Conservation (phyloP, 495 filamentous ascomycete species). For the Aspergillus campestris region DNA sequence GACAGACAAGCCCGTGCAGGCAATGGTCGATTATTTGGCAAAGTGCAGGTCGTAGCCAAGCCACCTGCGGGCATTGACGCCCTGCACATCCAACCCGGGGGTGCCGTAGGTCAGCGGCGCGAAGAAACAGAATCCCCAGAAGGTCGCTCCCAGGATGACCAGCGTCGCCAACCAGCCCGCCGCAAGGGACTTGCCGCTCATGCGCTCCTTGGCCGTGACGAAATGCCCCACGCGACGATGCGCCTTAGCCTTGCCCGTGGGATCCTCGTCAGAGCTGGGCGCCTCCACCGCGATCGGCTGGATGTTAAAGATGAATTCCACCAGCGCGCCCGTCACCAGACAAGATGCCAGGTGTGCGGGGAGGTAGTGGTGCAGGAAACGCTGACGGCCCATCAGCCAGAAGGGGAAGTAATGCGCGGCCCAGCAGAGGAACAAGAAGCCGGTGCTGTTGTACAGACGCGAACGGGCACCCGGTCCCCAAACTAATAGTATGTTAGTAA, state of each 20-base stretch:
- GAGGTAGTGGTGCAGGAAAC: conserved; percentile 71
- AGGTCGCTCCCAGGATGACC: conserved; percentile 58
- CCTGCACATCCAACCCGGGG: conserved; percentile 75
- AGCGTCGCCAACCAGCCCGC: conserved; percentile 68
- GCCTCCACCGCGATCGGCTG: conserved; percentile 52
- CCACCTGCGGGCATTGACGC: conserved; percentile 87
- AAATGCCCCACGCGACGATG: conserved; percentile 32
- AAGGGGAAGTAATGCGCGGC: conserved; percentile 67
- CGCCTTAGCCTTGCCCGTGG: conserved; percentile 32
- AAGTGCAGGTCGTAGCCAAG: conserved; percentile 96
- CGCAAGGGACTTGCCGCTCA: conserved; percentile 69
- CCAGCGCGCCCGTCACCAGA: conserved; percentile 89
- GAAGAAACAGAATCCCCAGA: conserved; percentile 86
- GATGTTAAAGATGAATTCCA: conserved; percentile 93
- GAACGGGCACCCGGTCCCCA: conserved; percentile 70
- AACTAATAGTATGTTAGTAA: conserved; percentile 18
- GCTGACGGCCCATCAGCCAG: conserved; percentile 68
- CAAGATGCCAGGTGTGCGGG: conserved; percentile 85
- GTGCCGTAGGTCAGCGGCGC: conserved; percentile 90
- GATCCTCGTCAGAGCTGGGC: conserved; percentile 39
- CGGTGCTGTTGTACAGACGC: conserved; percentile 93
- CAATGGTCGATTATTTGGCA: conserved; percentile 61
- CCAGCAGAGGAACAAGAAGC: conserved; percentile 93
- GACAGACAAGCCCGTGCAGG: no score
- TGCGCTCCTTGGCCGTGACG: conserved; percentile 66